A percentile compares a stretch with the other conserved stretches of the same genome.
These are phyloP conservation scores for Macrolepiota albuminosa DNA, from an alignment of 768 basidiomycete species.

Conservation along the genomic window DNA sequence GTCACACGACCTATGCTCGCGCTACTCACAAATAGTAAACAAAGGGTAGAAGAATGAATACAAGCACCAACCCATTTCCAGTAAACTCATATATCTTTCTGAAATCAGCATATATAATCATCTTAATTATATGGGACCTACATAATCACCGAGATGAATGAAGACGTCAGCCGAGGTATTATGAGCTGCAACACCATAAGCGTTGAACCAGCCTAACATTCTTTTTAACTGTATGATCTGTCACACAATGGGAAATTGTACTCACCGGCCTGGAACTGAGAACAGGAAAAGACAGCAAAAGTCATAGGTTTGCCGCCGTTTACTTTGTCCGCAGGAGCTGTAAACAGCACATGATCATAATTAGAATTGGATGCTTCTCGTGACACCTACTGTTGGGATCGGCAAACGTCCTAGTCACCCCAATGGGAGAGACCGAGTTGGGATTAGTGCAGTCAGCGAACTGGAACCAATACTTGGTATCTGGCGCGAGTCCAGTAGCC, in stretches of 20 bases:
- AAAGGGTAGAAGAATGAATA: not conserved
- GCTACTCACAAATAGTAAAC: not conserved
- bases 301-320: not conserved
- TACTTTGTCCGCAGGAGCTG: constrained; percentile 36
- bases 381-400: not conserved
- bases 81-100: not conserved
- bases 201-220: constrained; percentile 38
- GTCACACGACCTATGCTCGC: not conserved
- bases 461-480: constrained; percentile 46
- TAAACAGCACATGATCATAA: not conserved
- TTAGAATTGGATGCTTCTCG: not conserved
- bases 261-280: not conserved
- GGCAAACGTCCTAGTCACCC: constrained; percentile 40
- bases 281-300: not conserved
- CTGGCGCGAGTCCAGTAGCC: constrained; percentile 42
- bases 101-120: not conserved
- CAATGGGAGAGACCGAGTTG: constrained; percentile 38
- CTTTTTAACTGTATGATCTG: not conserved
- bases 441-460: constrained; percentile 45
- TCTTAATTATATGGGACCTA: not conserved
- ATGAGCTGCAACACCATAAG: constrained; percentile 46
- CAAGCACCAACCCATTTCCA: not conserved
- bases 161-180: constrained; percentile 43
- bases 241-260: not conserved
- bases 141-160: constrained; percentile 55